Evolutionary conservation across 75 land plant species (phyloP).

Genomic region (Picea sitchensis): DNA sequence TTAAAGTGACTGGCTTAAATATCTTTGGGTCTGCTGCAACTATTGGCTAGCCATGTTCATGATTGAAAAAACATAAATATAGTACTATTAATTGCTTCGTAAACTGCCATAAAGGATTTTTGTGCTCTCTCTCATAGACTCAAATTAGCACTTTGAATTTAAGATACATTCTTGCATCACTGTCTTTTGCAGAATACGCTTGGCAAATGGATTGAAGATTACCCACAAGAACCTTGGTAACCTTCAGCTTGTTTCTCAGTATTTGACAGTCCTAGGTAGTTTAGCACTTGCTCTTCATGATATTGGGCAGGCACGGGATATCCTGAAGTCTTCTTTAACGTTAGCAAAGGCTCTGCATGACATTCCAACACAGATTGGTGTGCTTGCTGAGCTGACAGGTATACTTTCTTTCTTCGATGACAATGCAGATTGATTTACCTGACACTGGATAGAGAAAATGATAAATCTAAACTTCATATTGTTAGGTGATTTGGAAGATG

Average conservation of each 20-base stretch:
- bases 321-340: constrained; percentile 85
- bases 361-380: constrained; percentile 87
- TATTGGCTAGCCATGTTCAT: too few relatives aligned
- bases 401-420: neutral
- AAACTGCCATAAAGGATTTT: neutral
- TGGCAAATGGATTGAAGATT: constrained; percentile 79
- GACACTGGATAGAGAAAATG: neutral
- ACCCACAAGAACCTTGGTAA: constrained; percentile 86
- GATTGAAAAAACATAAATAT: neutral
- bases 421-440: neutral
- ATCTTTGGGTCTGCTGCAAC: too few relatives aligned
- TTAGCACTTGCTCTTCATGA: constrained; percentile 91
- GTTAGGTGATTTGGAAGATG: neutral
- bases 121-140: neutral
- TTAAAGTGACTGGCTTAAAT: too few relatives aligned
- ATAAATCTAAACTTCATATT: neutral
- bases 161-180: neutral
- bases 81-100: neutral
- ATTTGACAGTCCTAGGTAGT: constrained; percentile 81
- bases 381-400: constrained; percentile 85
- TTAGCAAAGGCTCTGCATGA: constrained; percentile 90
- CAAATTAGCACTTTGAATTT: neutral
- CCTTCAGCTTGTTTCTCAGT: constrained; percentile 94
- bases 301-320: constrained; percentile 86
- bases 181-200: constrained; percentile 50